These are phyloP conservation scores for Candida wancherniae DNA, from an alignment of 805 yeast genomes.

Conservation along the genomic window DNA sequence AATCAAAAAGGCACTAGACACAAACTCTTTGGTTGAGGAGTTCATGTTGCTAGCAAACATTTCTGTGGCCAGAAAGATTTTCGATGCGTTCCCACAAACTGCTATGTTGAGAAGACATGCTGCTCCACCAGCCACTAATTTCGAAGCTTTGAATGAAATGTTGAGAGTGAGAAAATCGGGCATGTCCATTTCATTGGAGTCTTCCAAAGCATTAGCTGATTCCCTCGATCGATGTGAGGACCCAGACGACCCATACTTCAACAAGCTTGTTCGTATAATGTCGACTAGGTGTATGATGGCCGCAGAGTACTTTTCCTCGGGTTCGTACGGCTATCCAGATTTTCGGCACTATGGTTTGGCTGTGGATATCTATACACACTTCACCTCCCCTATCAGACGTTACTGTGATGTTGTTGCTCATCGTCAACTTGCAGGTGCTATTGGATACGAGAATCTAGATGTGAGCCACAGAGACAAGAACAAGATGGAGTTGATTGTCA, in stretches of 20 bases:
- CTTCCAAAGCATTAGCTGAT: conserved; percentile 88
- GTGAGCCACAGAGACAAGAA: conserved; percentile 79
- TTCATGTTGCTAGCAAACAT: conserved; percentile 97
- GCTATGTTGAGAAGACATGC: conserved; percentile 98
- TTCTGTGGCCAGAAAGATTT: conserved; percentile 89
- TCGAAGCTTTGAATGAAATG: conserved; percentile 86
- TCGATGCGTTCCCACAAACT: conserved; percentile 91
- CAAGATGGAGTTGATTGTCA: conserved; percentile 84
- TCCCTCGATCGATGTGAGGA: conserved; percentile 87
- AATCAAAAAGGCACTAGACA: conserved; percentile 78
- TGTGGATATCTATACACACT: conserved; percentile 95
- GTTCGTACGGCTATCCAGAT: conserved; percentile 84
- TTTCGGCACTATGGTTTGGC: conserved; percentile 97
- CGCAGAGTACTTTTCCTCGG: conserved; percentile 94
- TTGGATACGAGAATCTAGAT: conserved; percentile 83
- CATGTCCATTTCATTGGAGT: conserved; percentile 70
- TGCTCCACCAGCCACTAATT: conserved; percentile 93
- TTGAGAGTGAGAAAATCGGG: conserved; percentile 68
- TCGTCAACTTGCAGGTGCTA: conserved; percentile 97
- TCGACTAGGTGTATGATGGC: conserved; percentile 99
- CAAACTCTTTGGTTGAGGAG: conserved; percentile 95
- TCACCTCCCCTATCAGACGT: conserved; percentile 96
- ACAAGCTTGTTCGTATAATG: conserved; percentile 90
- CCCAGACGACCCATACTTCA: conserved; percentile 80
- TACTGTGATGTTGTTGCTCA: conserved; percentile 98